These are phyloP conservation scores for Psilocybe subaeruginosa DNA, from an alignment of 768 basidiomycete genomes.

Conservation along the genomic window DNA sequence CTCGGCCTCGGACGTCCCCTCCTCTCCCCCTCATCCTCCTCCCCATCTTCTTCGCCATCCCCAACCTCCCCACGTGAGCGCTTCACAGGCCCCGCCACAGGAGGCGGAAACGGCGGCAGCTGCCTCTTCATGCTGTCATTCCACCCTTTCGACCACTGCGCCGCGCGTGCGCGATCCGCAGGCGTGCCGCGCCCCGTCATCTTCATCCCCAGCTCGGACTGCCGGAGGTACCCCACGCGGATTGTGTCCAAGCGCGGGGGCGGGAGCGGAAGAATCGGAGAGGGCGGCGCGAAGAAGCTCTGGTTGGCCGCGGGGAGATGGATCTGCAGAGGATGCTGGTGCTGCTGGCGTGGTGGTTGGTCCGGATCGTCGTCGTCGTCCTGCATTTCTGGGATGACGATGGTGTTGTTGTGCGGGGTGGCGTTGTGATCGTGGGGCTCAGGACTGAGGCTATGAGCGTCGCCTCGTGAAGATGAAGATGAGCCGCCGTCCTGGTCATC, in stretches of 20 bases:
- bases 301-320: slow-evolving; percentile 15
- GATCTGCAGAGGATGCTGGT: slow-evolving; percentile 19
- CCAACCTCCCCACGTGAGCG: no score
- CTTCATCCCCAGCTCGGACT: slow-evolving; percentile 29
- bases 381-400: not conserved
- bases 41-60: not conserved
- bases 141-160: slow-evolving; percentile 29
- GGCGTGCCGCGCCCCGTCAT: slow-evolving; percentile 39
- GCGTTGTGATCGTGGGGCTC: not conserved
- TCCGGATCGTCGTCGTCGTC: slow-evolving; percentile 1
- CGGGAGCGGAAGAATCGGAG: slow-evolving; percentile 34
- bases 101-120: no score
- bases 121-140: not conserved
- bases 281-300: slow-evolving; percentile 13
- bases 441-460: not conserved
- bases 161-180: slow-evolving; percentile 29
- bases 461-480: not conserved
- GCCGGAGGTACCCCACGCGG: slow-evolving; percentile 28
- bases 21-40: not conserved
- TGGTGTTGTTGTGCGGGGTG: not conserved
- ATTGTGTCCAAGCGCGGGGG: slow-evolving; percentile 36
- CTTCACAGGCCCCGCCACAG: not conserved
- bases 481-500: not conserved
- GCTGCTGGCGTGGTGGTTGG: slow-evolving; percentile 11
- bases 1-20: slow-evolving; percentile 7